Conservation (phyloP, 805 yeast species). For the Schwanniomyces occidentalis region DNA sequence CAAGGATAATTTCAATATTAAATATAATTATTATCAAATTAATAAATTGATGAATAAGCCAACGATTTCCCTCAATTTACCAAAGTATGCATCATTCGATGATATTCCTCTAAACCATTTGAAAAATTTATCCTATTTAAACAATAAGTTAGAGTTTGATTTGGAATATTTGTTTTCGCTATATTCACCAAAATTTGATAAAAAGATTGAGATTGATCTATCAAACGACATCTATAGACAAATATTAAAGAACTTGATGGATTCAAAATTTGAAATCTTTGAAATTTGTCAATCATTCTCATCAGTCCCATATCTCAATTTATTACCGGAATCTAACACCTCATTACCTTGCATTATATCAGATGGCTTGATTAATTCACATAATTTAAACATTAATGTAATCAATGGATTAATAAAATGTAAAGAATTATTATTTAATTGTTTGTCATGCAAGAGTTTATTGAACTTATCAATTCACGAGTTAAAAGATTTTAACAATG, state of each 20-base stretch:
- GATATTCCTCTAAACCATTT: neutral
- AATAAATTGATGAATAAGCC: neutral
- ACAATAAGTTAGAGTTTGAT: slow-evolving; percentile 1
- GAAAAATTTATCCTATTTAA: neutral
- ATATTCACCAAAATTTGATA: neutral
- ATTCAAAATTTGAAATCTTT: slow-evolving; percentile 2
- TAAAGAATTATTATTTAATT: slow-evolving; percentile 14
- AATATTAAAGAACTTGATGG: slow-evolving; percentile 3
- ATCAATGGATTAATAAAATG: slow-evolving; percentile 16
- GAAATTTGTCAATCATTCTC: neutral
- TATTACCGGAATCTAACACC: neutral
- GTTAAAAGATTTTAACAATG: slow-evolving; percentile 14
- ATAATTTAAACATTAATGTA: slow-evolving; percentile 6
- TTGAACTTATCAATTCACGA: slow-evolving; percentile 12
- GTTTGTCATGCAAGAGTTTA: slow-evolving; percentile 3
- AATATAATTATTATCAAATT: neutral
- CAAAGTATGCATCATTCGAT: neutral
- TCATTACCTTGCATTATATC: slow-evolving; percentile 10
- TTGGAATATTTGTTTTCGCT: slow-evolving; percentile 3
- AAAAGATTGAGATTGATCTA: neutral
- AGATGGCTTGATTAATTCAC: slow-evolving; percentile 5
- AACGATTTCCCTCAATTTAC: neutral
- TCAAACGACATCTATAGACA: neutral
- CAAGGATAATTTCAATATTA: neutral
- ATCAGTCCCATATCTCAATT: neutral